Evolutionary conservation across 2,329 filamentous ascomycete genomes (phyloP).

Genomic region (Alternaria triticina): DNA sequence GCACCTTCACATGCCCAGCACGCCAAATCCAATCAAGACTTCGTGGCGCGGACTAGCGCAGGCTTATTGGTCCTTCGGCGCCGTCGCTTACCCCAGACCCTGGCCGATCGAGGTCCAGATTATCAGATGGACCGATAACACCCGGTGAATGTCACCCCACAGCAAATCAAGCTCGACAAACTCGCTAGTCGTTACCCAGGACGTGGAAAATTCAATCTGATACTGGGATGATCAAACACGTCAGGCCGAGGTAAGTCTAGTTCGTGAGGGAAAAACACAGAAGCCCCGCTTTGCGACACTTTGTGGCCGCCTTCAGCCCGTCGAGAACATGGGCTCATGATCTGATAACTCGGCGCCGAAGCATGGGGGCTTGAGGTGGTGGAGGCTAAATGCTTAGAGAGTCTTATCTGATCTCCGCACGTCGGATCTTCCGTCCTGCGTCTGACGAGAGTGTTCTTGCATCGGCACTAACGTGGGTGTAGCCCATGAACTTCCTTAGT

Average conservation of each 20-base stretch:
- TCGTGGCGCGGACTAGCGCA: slow-evolving; percentile 17
- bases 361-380: slow-evolving; percentile 4
- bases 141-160: slow-evolving; percentile 13
- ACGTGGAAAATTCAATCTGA: not conserved
- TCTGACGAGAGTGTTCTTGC: slow-evolving; percentile 6
- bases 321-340: slow-evolving; percentile 17
- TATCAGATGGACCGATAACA: slow-evolving; percentile 41
- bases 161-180: slow-evolving; percentile 12
- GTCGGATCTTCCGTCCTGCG: not conserved
- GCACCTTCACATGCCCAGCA: slow-evolving; percentile 24
- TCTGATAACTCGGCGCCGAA: slow-evolving; percentile 28
- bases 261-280: not conserved
- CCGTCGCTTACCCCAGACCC: slow-evolving; percentile 22
- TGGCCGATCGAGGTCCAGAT: slow-evolving; percentile 30
- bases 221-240: slow-evolving; percentile 1
- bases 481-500: not conserved
- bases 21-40: slow-evolving; percentile 31
- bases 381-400: slow-evolving; percentile 3
- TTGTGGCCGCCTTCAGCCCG: slow-evolving; percentile 2
- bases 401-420: slow-evolving; percentile 31
- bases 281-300: slow-evolving; percentile 13
- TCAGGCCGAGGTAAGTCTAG: not conserved
- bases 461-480: slow-evolving; percentile 1
- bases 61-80: slow-evolving; percentile 16
- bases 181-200: not conserved